Evolutionary conservation across 768 basidiomycete species (phyloP), one percentile per base, ranked within the genome.

Genomic region (Collybia sordida): DNA sequence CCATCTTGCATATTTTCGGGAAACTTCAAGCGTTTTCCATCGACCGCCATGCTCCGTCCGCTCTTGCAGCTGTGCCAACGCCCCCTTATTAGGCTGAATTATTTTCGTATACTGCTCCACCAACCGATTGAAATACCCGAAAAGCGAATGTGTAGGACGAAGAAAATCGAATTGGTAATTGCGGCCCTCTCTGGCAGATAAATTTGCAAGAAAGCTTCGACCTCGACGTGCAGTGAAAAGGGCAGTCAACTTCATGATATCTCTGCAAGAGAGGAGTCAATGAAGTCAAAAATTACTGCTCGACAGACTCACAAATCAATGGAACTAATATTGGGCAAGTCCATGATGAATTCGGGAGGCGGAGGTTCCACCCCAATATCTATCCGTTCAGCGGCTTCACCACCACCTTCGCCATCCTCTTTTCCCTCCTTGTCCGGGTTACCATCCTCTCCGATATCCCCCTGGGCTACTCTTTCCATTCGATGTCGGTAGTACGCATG

Each of bases 131-230:
- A 98, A 99, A 71, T 91, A 95, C 36, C 90, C 88, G 61, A 95
- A 98, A 27, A 99, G 84, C 5, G 96, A 97, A 65, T 98, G 96
- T 1, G 86, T 93, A 8, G 96, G 97, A 37, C 93, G 83, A 43
- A 99, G 78, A 66, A 99, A 99, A 64, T 98, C 97, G 64, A 99
- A 99, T 61, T 98, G 95, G 65, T 91, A 95, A 69, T 98, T 98
- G 38, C 91, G 85, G 7, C 92, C 93, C 72, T 99, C 97, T 34
- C 86, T 82, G 21, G 83, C 76, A 6, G 94, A 93, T 21, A 99
- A 83, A 3, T 85, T 79, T 6, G 85, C 83, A 11, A 98, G 81
- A 71, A 98, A 99, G 35, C 77, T 75, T 41, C 88, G 85, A 2
- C 97, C 97, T 39, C 93, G 83, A 9, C 90, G 86, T 27, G 97